Evolutionary conservation across 345 rosid species (phyloP), one percentile per base, ranked within the genome.

Genomic region (Eucalyptus marginata): DNA sequence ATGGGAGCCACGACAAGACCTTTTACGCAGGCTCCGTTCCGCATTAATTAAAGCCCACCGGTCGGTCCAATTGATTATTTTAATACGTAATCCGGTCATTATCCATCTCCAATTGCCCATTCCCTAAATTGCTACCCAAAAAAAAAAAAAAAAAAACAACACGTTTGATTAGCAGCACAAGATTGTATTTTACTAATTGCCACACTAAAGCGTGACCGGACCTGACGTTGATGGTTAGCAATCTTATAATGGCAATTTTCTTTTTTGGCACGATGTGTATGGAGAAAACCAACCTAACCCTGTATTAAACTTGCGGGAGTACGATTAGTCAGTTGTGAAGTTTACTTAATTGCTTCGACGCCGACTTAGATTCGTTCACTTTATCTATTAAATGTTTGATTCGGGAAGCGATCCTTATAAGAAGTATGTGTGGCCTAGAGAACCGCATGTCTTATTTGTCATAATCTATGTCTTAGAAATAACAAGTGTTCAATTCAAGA

Each of bases 331-430:
- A 18, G 8, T 36, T 36, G 46, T 3, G 22, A 71, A 71, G 27
- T 10, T 18, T 36, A 71, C 81, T 71, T 36, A 36, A 71, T 36
- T 18, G 3, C 8, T 71, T 36, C 2, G 46, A 18, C 3, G 5
- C 0, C 1, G 0, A 3, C 81, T 36, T 36, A 6, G 27, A 36
- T 71, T 0, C 2, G 14, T 36, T 18, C 44, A 2, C 7, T 71
- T 33, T 71, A 33, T 0, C 22, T 2, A 36, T 71, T 33, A 10
- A 17, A 71, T 5, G 25, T 11, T 4, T 4, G 24, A 66, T 15
- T 66, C 17, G 12, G 17, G 79, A 15, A 31, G 40, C 79, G 8
- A 5, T 66, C 79, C 79, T 66, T 66, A 15, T 31, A 31, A 2
- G 4, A 29, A 29, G 5, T 11, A 1, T 12, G 10, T 4, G 31